phyloP scores from a whole-genome alignment of 1,284 basidiomycete species.

The Heterobasidion occidentale region DNA sequence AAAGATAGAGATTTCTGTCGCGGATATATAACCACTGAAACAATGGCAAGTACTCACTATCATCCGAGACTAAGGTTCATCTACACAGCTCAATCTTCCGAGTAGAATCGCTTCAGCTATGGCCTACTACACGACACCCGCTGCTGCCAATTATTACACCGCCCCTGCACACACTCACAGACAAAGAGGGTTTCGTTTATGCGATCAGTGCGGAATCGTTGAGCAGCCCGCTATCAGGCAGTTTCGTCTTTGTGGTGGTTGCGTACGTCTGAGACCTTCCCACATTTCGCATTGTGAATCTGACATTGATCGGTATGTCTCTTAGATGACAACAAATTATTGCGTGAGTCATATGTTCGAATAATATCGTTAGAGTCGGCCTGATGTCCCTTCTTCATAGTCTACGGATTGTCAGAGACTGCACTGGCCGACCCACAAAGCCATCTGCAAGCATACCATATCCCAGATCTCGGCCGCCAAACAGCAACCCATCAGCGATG shows the following conservation, averaged over 20 bases:
- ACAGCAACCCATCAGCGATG: conserved; percentile 30
- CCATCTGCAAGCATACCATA: conserved; percentile 70
- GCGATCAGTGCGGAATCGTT: conserved; percentile 62
- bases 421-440: conserved; percentile 69
- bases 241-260: conserved; percentile 73
- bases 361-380: background rate
- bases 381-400: conserved; percentile 24
- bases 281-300: conserved; percentile 11
- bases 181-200: conserved; percentile 66
- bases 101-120: conserved; percentile 15
- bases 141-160: conserved; percentile 70
- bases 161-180: conserved; percentile 38
- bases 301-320: conserved; percentile 5
- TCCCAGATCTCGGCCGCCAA: conserved; percentile 48
- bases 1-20: background rate
- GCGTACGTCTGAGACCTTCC: conserved; percentile 43
- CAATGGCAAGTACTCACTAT: background rate
- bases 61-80: background rate
- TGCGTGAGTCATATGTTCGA: conserved; percentile 42
- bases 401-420: conserved; percentile 69
- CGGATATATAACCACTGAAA: background rate
- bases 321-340: conserved; percentile 73
- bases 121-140: conserved; percentile 47
- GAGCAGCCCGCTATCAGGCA: conserved; percentile 53
- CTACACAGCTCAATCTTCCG: background rate